Base-by-base conservation (phyloP, 306 rosid genomes). In the Purshia tridentata region DNA sequence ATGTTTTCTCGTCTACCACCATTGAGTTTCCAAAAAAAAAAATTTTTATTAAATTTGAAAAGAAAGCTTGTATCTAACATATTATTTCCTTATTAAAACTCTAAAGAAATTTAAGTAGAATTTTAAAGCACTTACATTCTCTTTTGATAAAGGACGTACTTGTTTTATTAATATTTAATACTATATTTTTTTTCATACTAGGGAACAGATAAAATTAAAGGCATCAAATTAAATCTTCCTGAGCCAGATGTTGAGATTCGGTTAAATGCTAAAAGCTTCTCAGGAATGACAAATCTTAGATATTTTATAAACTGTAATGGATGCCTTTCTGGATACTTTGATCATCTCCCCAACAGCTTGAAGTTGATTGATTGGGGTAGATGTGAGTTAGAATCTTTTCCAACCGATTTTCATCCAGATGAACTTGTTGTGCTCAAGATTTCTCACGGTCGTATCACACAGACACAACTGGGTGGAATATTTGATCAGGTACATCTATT, bases 401-500 rank as follows among this genome's bases (percentile, higher is more conserved):
- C 35, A 29, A 3, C 1, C 35, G 2, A 29, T 29, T 81, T 84
- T 74, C 54, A 68, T 54, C 81, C 85, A 5, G n/a, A 53, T 58
- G 44, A 76, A 35, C 85, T 81, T 59, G 68, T 75, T 68, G 77
- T 40, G n/a, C 78, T 84, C 53, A 54, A 46, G 9, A 41, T 84
- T 72, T 81, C 70, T 3, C 14, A 75, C 45, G 78, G 85, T 67
- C 62, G n/a, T 56, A 64, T 84, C 9, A 14, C 59, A 62, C 44
- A 67, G 51, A 7, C 7, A 42, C 35, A 72, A 50, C 67, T 75
- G 13, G 55, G 75, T 41, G 6, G 58, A 5, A 77, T 77, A 67
- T 16, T 76, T n/a, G 72, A n/a, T n/a, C n/a, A 76, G 78, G 74
- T 53, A 72, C 10, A n/a, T 41, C 2, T 29, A 29, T 29, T 29